These are phyloP conservation scores for Monilinia fructigena DNA, from an alignment of 2,329 filamentous ascomycete genomes.

Conservation along the genomic window DNA sequence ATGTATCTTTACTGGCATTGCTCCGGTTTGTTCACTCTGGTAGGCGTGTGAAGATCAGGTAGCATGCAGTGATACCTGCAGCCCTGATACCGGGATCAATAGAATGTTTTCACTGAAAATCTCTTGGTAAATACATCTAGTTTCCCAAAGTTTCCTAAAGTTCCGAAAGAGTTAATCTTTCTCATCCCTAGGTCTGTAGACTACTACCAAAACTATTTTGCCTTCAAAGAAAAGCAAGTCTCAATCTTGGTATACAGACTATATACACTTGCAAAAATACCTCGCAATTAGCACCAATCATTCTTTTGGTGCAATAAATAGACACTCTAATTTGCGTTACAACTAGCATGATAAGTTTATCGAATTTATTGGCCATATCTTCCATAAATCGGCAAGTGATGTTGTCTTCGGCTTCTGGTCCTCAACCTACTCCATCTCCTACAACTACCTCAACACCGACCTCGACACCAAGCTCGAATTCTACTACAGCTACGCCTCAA, in stretches of 20 bases:
- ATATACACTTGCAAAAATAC: not conserved
- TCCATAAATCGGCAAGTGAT: too few species aligned
- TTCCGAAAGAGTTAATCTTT: not conserved
- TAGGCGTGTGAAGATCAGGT: not conserved
- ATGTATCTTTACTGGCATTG: not conserved
- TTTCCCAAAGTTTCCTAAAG: accelerated
- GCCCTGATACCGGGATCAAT: not conserved
- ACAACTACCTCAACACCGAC: not conserved
- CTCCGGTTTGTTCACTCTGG: not conserved
- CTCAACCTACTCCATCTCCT: too few species aligned
- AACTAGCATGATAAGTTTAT: not conserved
- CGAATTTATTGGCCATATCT: not conserved
- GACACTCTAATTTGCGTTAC: not conserved
- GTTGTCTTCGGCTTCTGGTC: too few species aligned
- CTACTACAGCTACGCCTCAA: not conserved
- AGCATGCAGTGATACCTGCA: not conserved
- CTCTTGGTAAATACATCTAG: not conserved
- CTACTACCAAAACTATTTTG: not conserved
- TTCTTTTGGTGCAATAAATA: not conserved
- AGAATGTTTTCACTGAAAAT: not conserved
- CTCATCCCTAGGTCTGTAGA: not conserved
- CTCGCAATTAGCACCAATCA: not conserved
- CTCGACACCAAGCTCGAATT: not conserved
- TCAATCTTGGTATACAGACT: not conserved
- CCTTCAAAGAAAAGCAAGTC: not conserved